phyloP scores from a whole-genome alignment of 2,329 filamentous ascomycete species.

The Leptographium lundbergii region DNA sequence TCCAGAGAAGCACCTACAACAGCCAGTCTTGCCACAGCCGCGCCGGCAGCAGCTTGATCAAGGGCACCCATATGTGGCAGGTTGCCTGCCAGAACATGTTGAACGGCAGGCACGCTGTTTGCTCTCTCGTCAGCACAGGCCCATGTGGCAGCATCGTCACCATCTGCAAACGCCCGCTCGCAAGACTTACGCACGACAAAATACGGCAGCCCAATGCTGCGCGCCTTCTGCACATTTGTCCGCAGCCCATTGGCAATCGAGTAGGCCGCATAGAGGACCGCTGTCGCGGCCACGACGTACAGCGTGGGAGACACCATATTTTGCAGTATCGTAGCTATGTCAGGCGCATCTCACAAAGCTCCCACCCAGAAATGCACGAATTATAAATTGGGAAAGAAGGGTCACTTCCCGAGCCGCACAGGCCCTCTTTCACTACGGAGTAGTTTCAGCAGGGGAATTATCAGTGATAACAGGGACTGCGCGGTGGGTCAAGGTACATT shows the following conservation, averaged over 20 bases:
- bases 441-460: too few species aligned
- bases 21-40: slow-evolving; percentile 45
- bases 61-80: slow-evolving; percentile 37
- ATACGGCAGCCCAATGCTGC: slow-evolving; percentile 38
- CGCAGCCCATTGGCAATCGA: slow-evolving; percentile 21
- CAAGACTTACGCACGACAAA: slow-evolving; percentile 36
- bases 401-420: not conserved
- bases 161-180: not conserved
- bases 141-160: too few species aligned
- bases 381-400: not conserved
- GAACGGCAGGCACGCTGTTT: slow-evolving; percentile 34
- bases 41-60: slow-evolving; percentile 42
- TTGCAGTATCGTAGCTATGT: not conserved
- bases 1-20: slow-evolving; percentile 31
- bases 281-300: slow-evolving; percentile 20
- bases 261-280: slow-evolving; percentile 22
- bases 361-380: not conserved
- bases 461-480: too few species aligned
- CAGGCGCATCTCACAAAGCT: not conserved
- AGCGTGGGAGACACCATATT: slow-evolving; percentile 23
- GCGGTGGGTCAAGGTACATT: too few species aligned
- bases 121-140: too few species aligned
- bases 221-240: slow-evolving; percentile 35
- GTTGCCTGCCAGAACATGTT: slow-evolving; percentile 44
- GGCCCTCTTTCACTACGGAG: too few species aligned